phyloP scores from a whole-genome alignment of 2,329 filamentous ascomycete species.

The Ceratocystis cacaofunesta region DNA sequence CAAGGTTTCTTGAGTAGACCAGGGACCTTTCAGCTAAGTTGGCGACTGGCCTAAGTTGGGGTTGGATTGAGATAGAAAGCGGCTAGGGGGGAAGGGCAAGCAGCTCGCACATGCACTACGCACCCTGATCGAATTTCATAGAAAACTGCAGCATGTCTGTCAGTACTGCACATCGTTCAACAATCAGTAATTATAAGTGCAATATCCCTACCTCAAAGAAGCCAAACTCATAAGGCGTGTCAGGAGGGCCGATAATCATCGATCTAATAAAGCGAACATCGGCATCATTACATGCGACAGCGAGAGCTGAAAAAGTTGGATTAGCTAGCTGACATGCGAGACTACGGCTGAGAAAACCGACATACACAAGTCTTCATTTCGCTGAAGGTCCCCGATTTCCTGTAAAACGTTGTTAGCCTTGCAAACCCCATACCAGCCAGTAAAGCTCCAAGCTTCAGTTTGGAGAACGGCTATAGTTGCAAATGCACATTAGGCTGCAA shows the following conservation, averaged over 20 bases:
- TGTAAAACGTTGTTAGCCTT: conserved; percentile 24
- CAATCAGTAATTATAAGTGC: too few relatives aligned
- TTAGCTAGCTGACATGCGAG: not conserved
- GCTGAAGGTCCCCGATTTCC: conserved; percentile 78
- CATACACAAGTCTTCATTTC: conserved; percentile 69
- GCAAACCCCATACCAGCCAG: conserved; percentile 5
- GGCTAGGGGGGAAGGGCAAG: not conserved
- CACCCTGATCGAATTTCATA: conserved; percentile 63
- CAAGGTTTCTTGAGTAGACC: not conserved
- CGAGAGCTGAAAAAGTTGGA: conserved; percentile 44
- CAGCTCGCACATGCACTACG: conserved; percentile 16
- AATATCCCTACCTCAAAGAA: conserved; percentile 64
- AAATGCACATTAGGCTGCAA: not conserved
- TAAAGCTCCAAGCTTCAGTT: too few relatives aligned
- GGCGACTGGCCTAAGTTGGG: not conserved
- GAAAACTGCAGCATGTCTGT: conserved; percentile 40
- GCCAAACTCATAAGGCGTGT: conserved; percentile 91
- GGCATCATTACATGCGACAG: conserved; percentile 71
- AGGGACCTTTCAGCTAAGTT: not conserved
- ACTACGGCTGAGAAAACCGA: conserved; percentile 16
- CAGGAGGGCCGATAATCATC: conserved; percentile 80
- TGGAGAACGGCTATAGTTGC: too few relatives aligned
- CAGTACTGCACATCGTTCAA: not conserved
- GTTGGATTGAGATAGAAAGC: not conserved
- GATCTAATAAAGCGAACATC: conserved; percentile 81